phyloP scores from a whole-genome alignment of 1,139 yeast species.

The Pneumocystis oryctolagi region DNA sequence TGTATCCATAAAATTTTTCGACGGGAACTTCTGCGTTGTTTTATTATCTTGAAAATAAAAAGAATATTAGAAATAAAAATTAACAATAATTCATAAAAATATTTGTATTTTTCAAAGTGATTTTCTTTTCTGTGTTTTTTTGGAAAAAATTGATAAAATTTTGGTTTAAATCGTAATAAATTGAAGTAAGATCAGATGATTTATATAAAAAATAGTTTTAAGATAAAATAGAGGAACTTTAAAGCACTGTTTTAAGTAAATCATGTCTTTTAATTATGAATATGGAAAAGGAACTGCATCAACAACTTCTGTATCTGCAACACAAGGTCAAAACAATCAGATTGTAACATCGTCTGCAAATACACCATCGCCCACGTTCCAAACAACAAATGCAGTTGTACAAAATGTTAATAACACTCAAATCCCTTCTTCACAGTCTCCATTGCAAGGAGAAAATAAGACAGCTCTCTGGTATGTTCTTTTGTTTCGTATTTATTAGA shows the following conservation, averaged over 20 bases:
- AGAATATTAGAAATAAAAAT: no score
- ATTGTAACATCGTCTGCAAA: conserved; percentile 10
- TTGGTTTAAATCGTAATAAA: background rate
- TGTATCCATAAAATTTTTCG: background rate
- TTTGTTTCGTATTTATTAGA: background rate
- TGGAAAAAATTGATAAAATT: background rate
- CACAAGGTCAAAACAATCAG: conserved; percentile 4
- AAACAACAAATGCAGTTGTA: conserved; percentile 6
- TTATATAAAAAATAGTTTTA: background rate
- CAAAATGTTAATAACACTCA: conserved; percentile 1
- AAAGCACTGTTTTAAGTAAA: background rate
- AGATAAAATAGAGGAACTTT: background rate
- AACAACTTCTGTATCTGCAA: background rate
- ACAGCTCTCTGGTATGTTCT: background rate
- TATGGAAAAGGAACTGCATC: background rate
- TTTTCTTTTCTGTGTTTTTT: background rate
- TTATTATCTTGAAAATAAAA: background rate
- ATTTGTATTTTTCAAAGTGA: background rate
- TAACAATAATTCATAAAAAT: no score
- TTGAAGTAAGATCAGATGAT: background rate
- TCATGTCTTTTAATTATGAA: background rate
- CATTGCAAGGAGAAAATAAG: conserved; percentile 10
- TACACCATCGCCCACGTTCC: conserved; percentile 7
- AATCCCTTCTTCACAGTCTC: conserved; percentile 8
- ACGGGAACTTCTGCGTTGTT: background rate